Conservation (phyloP, 2,329 filamentous ascomycete genomes). For the Zopfia rhizophila region DNA sequence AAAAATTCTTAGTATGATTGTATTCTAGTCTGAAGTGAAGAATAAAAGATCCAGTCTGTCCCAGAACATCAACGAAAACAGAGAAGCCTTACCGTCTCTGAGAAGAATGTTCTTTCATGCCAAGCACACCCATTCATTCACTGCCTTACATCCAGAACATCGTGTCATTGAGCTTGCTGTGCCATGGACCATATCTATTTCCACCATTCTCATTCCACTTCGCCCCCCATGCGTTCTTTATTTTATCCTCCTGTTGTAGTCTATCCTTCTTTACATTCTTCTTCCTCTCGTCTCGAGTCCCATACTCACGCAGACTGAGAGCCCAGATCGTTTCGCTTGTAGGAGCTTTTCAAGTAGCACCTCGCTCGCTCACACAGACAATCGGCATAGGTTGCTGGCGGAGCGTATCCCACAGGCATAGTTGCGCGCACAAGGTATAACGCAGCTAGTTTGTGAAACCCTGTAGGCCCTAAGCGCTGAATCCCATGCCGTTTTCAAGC, state of each 20-base stretch:
- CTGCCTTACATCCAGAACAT: conserved; percentile 23
- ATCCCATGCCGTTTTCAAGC: conserved; percentile 35
- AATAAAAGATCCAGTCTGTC: too few species aligned
- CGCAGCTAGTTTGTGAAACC: too few species aligned
- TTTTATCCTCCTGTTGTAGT: not conserved
- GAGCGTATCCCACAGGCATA: conserved; percentile 7
- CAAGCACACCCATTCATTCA: too few species aligned
- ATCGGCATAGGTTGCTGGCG: conserved; percentile 8
- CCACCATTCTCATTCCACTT: not conserved
- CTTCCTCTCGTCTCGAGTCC: not conserved
- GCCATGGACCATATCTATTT: not conserved
- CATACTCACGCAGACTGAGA: too few species aligned
- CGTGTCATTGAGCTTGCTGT: conserved; percentile 1
- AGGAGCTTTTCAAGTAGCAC: not conserved
- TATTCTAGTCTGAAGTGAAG: too few species aligned
- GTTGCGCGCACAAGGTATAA: too few species aligned
- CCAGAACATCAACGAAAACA: too few species aligned
- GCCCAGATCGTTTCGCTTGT: too few species aligned
- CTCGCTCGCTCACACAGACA: conserved; percentile 1
- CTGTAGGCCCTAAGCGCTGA: conserved; percentile 21
- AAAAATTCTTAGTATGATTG: too few species aligned
- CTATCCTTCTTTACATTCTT: not conserved
- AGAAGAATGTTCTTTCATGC: too few species aligned
- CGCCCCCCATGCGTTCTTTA: conserved; percentile 5
- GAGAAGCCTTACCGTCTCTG: too few species aligned